Evolutionary conservation across 345 rosid genomes (phyloP).

Genomic region (Trapa incisa): DNA sequence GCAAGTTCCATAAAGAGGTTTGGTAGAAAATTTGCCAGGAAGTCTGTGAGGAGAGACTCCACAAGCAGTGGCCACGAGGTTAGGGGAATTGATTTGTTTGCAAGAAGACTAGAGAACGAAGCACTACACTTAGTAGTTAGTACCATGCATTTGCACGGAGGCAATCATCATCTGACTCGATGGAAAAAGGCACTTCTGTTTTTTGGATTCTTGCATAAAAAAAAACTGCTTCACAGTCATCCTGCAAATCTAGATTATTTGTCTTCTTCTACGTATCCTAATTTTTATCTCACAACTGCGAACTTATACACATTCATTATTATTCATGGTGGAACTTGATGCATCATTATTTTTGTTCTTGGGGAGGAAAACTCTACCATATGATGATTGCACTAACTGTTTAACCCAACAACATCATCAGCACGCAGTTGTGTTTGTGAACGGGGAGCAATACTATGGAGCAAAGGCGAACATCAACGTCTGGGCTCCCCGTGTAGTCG

Average conservation of each 20-base stretch:
- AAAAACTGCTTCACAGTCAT: too few species aligned
- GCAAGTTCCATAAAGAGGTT: constrained; percentile 52
- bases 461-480: constrained; percentile 92
- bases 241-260: not conserved
- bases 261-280: not conserved
- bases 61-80: constrained; percentile 91
- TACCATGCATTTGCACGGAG: not conserved
- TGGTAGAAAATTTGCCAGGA: constrained; percentile 48
- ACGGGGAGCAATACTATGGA: constrained; percentile 84
- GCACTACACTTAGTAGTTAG: not conserved
- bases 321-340: not conserved
- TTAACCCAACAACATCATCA: constrained; percentile 15
- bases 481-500: constrained; percentile 74
- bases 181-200: not conserved
- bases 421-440: constrained; percentile 95
- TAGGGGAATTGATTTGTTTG: not conserved
- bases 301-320: not conserved
- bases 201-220: not conserved
- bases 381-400: not conserved
- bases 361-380: not conserved
- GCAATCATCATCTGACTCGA: not conserved
- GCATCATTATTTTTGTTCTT: not conserved
- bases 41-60: constrained; percentile 72
- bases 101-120: not conserved
- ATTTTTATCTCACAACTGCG: not conserved